Conservation (phyloP, 768 basidiomycete genomes). For the Tulasnella sp. region DNA sequence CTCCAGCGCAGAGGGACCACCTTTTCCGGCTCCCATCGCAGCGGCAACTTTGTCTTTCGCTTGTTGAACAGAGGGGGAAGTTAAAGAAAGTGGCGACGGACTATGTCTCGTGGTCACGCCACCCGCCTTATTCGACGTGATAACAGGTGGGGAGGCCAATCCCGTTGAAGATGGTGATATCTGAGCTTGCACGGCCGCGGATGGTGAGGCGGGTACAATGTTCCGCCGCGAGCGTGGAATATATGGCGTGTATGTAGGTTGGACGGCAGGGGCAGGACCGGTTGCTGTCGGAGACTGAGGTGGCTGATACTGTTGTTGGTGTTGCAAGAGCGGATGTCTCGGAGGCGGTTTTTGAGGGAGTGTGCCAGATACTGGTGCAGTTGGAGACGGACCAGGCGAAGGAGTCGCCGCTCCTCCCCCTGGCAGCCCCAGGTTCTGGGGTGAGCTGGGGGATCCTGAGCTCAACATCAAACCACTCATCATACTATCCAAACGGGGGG, state of each 20-base stretch:
- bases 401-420: slow-evolving; percentile 4
- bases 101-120: slow-evolving; percentile 40
- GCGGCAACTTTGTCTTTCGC: slow-evolving; percentile 19
- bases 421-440: background rate
- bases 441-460: background rate
- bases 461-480: background rate
- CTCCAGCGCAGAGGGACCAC: background rate
- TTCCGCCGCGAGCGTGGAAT: slow-evolving; percentile 43
- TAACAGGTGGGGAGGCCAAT: slow-evolving; percentile 42
- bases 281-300: too few species aligned
- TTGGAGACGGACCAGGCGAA: slow-evolving; percentile 27
- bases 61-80: background rate
- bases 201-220: slow-evolving; percentile 4
- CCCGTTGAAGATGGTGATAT: background rate
- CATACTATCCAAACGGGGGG: slow-evolving; percentile 15
- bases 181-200: slow-evolving; percentile 3
- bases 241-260: slow-evolving; percentile 77
- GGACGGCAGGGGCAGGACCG: slow-evolving; percentile 29
- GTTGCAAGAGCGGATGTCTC: slow-evolving; percentile 34
- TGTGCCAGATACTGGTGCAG: slow-evolving; percentile 26
- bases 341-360: slow-evolving; percentile 30
- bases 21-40: slow-evolving; percentile 22
- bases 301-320: too few species aligned
- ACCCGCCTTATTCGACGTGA: slow-evolving; percentile 45
- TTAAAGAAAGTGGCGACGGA: slow-evolving; percentile 1